phyloP scores from a whole-genome alignment of 306 rosid genomes.

The Dalbergia oliveri region DNA sequence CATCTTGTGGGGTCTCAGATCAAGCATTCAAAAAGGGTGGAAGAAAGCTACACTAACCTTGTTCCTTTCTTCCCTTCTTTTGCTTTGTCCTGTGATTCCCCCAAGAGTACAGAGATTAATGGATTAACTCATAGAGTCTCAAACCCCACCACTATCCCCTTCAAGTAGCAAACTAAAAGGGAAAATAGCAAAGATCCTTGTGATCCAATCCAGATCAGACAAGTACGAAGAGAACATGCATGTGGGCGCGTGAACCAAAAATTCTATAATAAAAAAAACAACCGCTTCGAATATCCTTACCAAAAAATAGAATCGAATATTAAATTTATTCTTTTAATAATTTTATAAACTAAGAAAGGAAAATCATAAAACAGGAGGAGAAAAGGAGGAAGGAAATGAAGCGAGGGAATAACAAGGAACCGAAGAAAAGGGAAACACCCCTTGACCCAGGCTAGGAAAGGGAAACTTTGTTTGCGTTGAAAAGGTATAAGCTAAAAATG shows the following conservation, averaged over 20 bases:
- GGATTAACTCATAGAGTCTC: slow-evolving; percentile 25
- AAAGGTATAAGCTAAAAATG: too few relatives aligned
- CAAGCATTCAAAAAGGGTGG: slow-evolving; percentile 54
- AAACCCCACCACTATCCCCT: slow-evolving; percentile 58
- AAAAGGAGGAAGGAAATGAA: too few relatives aligned
- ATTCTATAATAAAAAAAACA: slow-evolving; percentile 35
- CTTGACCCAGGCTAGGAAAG: too few relatives aligned
- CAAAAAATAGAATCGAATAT: neutral
- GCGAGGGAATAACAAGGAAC: too few relatives aligned
- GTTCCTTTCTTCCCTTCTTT: slow-evolving; percentile 52
- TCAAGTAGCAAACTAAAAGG: slow-evolving; percentile 62
- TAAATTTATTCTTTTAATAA: too few relatives aligned
- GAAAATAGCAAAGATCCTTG: slow-evolving; percentile 73
- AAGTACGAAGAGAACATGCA: slow-evolving; percentile 77
- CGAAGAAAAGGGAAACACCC: too few relatives aligned
- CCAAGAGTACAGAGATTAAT: slow-evolving; percentile 56
- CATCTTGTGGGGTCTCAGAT: slow-evolving; percentile 59
- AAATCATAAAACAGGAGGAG: too few relatives aligned
- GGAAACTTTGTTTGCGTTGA: too few relatives aligned
- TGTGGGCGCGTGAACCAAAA: slow-evolving; percentile 67
- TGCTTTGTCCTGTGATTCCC: slow-evolving; percentile 62
- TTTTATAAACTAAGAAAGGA: too few relatives aligned
- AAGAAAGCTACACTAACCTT: slow-evolving; percentile 61
- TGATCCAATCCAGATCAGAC: slow-evolving; percentile 99
- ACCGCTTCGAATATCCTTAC: neutral